A percentile compares a stretch with the other conserved stretches of the same genome.
Conservation (phyloP, 1,284 basidiomycete genomes). For the Ceratobasidium theobromae region DNA sequence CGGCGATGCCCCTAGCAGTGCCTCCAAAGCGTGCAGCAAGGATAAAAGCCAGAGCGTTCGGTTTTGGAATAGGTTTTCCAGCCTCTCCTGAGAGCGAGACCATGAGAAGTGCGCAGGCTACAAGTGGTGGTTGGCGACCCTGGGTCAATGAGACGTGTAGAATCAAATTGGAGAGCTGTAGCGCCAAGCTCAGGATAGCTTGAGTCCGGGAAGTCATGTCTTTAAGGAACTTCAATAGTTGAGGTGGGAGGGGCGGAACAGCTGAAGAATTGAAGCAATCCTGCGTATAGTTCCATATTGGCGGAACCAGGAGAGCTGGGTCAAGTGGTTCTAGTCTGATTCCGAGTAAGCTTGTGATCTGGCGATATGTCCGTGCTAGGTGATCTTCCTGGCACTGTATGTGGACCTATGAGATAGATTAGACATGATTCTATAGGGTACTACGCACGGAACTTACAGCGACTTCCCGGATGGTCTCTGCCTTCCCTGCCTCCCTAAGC, state of each 20-base stretch:
- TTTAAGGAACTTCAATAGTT: constrained; percentile 39
- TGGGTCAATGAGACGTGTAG: constrained; percentile 46
- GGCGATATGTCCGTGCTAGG: constrained; percentile 47
- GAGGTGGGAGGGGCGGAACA: constrained; percentile 41
- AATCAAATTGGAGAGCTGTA: constrained; percentile 54
- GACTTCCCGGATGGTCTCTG: constrained; percentile 65
- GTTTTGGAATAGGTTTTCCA: constrained; percentile 55
- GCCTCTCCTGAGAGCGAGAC: constrained; percentile 68
- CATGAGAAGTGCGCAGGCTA: constrained; percentile 68
- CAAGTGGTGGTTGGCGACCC: constrained; percentile 47
- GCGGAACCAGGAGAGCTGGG: constrained; percentile 48
- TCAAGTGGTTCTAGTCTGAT: constrained; percentile 51
- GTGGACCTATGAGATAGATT: constrained; percentile 33
- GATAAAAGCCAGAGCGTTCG: constrained; percentile 55
- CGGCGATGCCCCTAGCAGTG: constrained; percentile 58
- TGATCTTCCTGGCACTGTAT: constrained; percentile 35
- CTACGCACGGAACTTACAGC: constrained; percentile 48
- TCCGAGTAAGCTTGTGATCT: constrained; percentile 53
- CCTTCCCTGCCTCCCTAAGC: constrained; percentile 63
- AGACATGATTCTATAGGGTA: constrained; percentile 31
- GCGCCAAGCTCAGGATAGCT: constrained; percentile 56
- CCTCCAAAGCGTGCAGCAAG: constrained; percentile 56
- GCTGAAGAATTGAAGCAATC: constrained; percentile 39
- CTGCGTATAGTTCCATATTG: constrained; percentile 54
- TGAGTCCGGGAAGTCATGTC: constrained; percentile 48